Percentiles rank a stretch among this genome's conserved stretches.
These are phyloP conservation scores for Aspergillus fructus DNA, from an alignment of 2,329 filamentous ascomycete genomes.

Conservation along the genomic window DNA sequence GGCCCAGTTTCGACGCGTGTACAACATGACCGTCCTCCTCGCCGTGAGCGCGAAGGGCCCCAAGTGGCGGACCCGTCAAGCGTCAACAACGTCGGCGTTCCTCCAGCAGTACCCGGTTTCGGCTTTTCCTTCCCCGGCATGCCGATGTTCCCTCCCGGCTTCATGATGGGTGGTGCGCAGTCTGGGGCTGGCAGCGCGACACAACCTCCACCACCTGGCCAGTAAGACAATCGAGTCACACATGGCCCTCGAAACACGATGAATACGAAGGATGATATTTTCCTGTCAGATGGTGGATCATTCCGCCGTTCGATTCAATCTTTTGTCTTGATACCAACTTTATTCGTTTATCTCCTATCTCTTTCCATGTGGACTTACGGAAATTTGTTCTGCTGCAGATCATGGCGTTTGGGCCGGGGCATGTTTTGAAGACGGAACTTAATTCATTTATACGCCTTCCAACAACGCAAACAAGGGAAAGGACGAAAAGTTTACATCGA, in stretches of 20 bases:
- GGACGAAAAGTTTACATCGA: neutral
- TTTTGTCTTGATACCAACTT: slow-evolving; percentile 22
- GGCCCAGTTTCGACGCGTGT: slow-evolving; percentile 49
- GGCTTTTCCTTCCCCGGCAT: slow-evolving; percentile 53
- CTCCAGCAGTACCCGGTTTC: slow-evolving; percentile 56
- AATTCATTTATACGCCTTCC: neutral
- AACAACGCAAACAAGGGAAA: neutral
- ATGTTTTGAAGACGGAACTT: neutral
- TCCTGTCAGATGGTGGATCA: neutral
- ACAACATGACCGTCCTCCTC: slow-evolving; percentile 32
- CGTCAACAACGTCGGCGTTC: slow-evolving; percentile 49
- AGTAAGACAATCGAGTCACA: slow-evolving; percentile 23
- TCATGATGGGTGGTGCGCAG: slow-evolving; percentile 44
- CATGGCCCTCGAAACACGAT: neutral
- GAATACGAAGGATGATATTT: slow-evolving; percentile 10
- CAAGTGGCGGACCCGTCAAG: slow-evolving; percentile 33
- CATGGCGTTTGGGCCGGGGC: slow-evolving; percentile 6
- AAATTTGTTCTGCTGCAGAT: slow-evolving; percentile 14
- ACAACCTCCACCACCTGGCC: slow-evolving; percentile 41
- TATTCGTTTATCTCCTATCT: slow-evolving; percentile 9
- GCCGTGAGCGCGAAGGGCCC: slow-evolving; percentile 37
- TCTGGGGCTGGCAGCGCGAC: slow-evolving; percentile 28
- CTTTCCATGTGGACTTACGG: neutral
- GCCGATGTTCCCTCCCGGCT: slow-evolving; percentile 50
- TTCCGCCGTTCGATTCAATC: slow-evolving; percentile 9